These are phyloP conservation scores for Acacia acuminata DNA, from an alignment of 306 rosid species.

Conservation along the genomic window DNA sequence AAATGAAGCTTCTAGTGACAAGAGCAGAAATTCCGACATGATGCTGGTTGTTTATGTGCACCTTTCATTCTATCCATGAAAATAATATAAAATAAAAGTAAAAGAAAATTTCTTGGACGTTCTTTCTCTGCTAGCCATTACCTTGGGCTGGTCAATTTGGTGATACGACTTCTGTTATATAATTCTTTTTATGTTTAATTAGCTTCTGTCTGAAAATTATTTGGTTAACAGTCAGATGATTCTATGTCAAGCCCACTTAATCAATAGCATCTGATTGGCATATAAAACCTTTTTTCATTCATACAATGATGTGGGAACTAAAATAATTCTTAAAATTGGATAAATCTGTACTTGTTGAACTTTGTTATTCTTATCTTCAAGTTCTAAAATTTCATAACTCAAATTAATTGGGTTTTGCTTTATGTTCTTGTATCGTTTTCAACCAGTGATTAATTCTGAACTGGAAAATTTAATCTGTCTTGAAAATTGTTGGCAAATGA, in stretches of 20 bases:
- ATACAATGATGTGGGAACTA: background rate
- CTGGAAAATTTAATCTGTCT: background rate
- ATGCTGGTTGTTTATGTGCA: constrained; percentile 35
- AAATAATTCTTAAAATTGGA: background rate
- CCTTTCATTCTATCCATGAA: constrained; percentile 8
- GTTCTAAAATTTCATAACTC: background rate
- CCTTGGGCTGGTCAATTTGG: constrained; percentile 25
- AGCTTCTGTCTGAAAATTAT: background rate
- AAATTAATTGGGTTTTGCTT: background rate
- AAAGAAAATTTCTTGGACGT: background rate
- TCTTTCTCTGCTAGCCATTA: constrained; percentile 10
- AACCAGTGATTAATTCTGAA: constrained; percentile 2
- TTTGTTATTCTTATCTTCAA: background rate
- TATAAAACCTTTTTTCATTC: constrained; percentile 6
- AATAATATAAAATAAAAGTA: background rate
- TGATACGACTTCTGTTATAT: constrained; percentile 15
- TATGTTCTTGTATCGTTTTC: background rate
- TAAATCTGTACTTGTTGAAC: background rate
- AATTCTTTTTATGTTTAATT: constrained; percentile 4
- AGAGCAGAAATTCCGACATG: constrained; percentile 37
- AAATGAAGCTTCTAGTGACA: constrained; percentile 38
- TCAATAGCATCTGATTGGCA: background rate
- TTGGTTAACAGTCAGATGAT: constrained; percentile 18
- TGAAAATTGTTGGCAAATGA: constrained; percentile 3
- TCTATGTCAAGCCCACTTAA: background rate